These are phyloP conservation scores for Cytidiella melzeri DNA, from an alignment of 768 basidiomycete genomes.

Conservation along the genomic window DNA sequence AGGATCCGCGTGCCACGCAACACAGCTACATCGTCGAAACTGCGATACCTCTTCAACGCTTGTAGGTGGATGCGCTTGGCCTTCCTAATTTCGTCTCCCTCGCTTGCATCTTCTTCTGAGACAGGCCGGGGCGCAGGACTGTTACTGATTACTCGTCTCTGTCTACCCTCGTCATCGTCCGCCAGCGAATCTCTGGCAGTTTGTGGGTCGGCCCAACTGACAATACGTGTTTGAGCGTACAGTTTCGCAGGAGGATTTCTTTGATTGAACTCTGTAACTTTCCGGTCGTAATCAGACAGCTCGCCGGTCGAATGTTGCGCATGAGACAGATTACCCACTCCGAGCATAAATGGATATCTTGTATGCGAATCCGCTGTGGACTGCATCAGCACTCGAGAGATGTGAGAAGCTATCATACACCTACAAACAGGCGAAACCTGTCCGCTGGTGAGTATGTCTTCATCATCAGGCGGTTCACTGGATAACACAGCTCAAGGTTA, in stretches of 20 bases:
- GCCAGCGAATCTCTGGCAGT: constrained; percentile 30
- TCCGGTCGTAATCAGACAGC: constrained; percentile 28
- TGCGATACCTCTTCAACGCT: constrained; percentile 41
- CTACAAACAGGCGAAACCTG: constrained; percentile 68
- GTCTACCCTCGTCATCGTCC: constrained; percentile 16
- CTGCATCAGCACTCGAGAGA: not conserved
- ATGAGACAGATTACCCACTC: constrained; percentile 13
- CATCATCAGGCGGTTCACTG: constrained; percentile 41
- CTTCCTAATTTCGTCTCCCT: not conserved
- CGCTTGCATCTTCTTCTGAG: constrained; percentile 1
- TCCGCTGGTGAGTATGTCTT: constrained; percentile 71
- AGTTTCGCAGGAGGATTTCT: constrained; percentile 34
- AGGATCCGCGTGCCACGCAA: constrained; percentile 43
- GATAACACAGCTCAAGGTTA: constrained; percentile 4
- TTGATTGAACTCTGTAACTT: constrained; percentile 32
- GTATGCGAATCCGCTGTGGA: constrained; percentile 14
- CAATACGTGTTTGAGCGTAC: constrained; percentile 35
- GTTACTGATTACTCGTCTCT: not conserved
- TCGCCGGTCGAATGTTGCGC: constrained; percentile 22
- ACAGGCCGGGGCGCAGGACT: not conserved
- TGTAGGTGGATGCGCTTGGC: not conserved
- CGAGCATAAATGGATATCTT: constrained; percentile 16
- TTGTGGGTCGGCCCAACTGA: constrained; percentile 51
- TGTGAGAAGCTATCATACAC: constrained; percentile 13
- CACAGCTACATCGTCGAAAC: constrained; percentile 58